Evolutionary conservation across 2,329 filamentous ascomycete species (phyloP).

Genomic region (Ustilaginoidea virens): DNA sequence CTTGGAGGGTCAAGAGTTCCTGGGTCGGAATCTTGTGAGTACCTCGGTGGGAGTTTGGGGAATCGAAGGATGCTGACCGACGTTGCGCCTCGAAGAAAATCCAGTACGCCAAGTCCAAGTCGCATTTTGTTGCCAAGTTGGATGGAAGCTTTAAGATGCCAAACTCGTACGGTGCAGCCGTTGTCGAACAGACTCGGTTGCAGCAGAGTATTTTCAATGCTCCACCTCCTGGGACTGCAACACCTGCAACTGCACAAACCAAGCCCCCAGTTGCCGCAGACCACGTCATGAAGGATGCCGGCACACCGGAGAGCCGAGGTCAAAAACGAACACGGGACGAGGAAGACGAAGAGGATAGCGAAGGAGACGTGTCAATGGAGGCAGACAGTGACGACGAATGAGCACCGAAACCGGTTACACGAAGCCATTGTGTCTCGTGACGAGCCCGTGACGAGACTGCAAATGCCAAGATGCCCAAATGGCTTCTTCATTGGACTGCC

Average conservation of each 20-base stretch:
- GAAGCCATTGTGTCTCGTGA: conserved; percentile 1
- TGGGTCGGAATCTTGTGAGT: conserved; percentile 71
- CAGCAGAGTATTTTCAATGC: conserved; percentile 72
- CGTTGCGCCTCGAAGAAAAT: conserved; percentile 50
- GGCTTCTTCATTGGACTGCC: conserved; percentile 27
- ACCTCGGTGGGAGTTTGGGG: neutral
- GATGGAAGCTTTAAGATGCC: conserved; percentile 78
- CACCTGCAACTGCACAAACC: conserved; percentile 33
- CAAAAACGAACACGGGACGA: conserved; percentile 57
- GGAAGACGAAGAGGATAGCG: conserved; percentile 55
- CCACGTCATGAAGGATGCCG: conserved; percentile 32
- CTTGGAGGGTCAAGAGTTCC: conserved; percentile 71
- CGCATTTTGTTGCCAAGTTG: conserved; percentile 75
- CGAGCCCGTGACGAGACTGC: no score
- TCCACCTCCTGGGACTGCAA: conserved; percentile 34
- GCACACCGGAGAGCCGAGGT: conserved; percentile 39
- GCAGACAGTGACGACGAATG: conserved; percentile 60
- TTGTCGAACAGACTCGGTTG: conserved; percentile 52
- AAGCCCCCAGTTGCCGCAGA: conserved; percentile 34
- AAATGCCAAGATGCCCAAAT: conserved; percentile 3
- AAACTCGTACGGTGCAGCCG: conserved; percentile 31
- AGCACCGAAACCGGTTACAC: conserved; percentile 6
- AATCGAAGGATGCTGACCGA: neutral
- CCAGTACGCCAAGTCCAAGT: conserved; percentile 79
- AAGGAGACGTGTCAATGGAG: conserved; percentile 53